Base-by-base conservation (phyloP, 2,329 filamentous ascomycete genomes). In the Arthrinium puccinioides region DNA sequence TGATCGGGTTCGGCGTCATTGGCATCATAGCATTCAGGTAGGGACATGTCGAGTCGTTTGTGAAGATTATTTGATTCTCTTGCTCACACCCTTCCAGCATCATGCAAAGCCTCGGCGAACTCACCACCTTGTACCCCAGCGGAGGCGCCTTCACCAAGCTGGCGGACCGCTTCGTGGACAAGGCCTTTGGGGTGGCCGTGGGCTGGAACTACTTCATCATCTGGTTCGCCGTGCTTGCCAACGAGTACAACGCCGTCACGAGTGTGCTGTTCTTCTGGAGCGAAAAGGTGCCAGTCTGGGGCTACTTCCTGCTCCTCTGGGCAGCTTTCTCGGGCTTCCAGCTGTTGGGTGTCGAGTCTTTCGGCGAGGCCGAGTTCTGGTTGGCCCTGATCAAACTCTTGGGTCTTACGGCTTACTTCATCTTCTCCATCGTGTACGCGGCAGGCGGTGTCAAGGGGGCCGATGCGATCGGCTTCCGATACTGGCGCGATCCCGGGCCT, bases 281-380 rank as follows among this genome's bases (percentile, higher is more conserved):
- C 18, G 74, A 77, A 28, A 68, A 56, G 43, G 67, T 69, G 30
- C 84, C 70, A 39, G 62, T 72, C 53, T 87, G 66, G 82, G 82
- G 67, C 42, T 88, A 70, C 53, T 86, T 87, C 41, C 63, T 82
- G 21, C 72, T 87, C n/a, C 79, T 87, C 47, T 87, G 83, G 78
- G 72, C 78, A 39, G 21, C 61, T 52, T 84, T 88, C 44, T 66
- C 81, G 1, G 67, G 62, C 0, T 77, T 87, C 41, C 84, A 87
- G 50, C 67, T 87, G 23, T 64, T 87, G 2, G 82, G 82, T 2
- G 79, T 88, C 2, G 76, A 80, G 48, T 76, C 80, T 4, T 89
- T 87, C 53, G 84, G 84, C 11, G 84, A 89, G 53, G 77, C 82
- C 9, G 85, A 90, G 53, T 87, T 88, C 52, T 88, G 83, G 82